Conservation (phyloP, 2,329 filamentous ascomycete genomes). For the Penicillium thymicola region DNA sequence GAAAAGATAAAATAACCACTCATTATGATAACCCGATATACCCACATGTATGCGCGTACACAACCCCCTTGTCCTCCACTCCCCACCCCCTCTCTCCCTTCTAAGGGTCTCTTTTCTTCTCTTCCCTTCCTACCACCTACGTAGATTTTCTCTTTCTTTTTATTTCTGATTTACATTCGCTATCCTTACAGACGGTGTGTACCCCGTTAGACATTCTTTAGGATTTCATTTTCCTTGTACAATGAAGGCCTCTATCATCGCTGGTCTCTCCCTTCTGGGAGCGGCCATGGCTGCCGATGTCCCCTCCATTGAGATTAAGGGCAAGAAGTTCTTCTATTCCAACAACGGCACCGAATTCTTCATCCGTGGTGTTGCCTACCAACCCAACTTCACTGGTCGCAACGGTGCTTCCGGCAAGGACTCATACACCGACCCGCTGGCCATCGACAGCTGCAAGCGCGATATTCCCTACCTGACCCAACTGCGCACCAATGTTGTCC, state of each 20-base stretch:
- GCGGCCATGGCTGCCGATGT: conserved; percentile 51
- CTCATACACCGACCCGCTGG: conserved; percentile 77
- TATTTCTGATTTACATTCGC: conserved; percentile 4
- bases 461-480: conserved; percentile 78
- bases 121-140: background rate
- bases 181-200: background rate
- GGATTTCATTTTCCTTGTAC: conserved; percentile 23
- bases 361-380: conserved; percentile 93
- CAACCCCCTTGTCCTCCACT: conserved; percentile 1
- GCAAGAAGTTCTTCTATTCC: conserved; percentile 86
- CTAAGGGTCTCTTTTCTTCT: conserved; percentile 7
- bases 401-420: conserved; percentile 40
- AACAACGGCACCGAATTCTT: conserved; percentile 73
- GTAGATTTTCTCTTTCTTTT: conserved; percentile 6
- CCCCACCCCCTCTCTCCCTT: background rate
- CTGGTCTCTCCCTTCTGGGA: conserved; percentile 53
- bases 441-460: conserved; percentile 67
- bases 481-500: conserved; percentile 86
- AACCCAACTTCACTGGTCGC: conserved; percentile 63
- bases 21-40: background rate
- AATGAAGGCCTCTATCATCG: conserved; percentile 56
- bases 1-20: too few relatives aligned
- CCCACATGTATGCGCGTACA: conserved; percentile 9
- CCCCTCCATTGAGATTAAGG: conserved; percentile 62
- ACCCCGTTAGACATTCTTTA: conserved; percentile 13